Conservation (phyloP, 106 monocot genomes). For the Acorus calamus region DNA sequence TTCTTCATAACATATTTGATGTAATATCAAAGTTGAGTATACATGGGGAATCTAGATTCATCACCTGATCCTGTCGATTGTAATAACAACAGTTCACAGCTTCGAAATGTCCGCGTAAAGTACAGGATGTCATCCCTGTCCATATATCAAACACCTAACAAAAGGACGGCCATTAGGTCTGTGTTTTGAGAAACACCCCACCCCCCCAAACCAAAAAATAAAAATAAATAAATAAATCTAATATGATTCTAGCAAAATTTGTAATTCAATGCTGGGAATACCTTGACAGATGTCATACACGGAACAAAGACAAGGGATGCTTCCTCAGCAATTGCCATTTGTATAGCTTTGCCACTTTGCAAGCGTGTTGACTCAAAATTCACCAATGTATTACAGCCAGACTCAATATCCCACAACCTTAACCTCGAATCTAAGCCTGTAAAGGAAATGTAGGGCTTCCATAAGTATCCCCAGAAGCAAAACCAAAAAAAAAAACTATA, state of each 20-base stretch:
- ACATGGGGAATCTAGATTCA: conserved; percentile 1
- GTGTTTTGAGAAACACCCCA: too few species aligned
- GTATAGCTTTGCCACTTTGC: conserved; percentile 61
- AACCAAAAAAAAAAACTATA: too few species aligned
- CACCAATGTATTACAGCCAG: conserved; percentile 84
- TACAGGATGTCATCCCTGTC: conserved; percentile 46
- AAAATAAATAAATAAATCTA: neutral
- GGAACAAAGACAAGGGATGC: conserved; percentile 86
- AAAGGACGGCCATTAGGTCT: too few species aligned
- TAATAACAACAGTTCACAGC: conserved; percentile 75
- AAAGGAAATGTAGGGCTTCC: neutral
- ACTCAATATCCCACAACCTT: conserved; percentile 88
- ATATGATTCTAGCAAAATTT: neutral
- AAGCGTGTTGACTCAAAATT: conserved; percentile 74
- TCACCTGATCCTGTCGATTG: conserved; percentile 66
- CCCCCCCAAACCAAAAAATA: neutral
- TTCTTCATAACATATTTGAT: neutral
- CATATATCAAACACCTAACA: conserved; percentile 72
- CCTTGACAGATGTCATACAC: conserved; percentile 75
- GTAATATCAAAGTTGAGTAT: neutral
- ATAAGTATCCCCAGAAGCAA: neutral
- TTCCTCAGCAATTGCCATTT: conserved; percentile 48
- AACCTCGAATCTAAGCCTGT: conserved; percentile 88
- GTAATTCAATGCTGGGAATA: conserved; percentile 4
- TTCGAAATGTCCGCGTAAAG: conserved; percentile 81